phyloP scores from a whole-genome alignment of 1,284 basidiomycete species.

The Naganishia albida region DNA sequence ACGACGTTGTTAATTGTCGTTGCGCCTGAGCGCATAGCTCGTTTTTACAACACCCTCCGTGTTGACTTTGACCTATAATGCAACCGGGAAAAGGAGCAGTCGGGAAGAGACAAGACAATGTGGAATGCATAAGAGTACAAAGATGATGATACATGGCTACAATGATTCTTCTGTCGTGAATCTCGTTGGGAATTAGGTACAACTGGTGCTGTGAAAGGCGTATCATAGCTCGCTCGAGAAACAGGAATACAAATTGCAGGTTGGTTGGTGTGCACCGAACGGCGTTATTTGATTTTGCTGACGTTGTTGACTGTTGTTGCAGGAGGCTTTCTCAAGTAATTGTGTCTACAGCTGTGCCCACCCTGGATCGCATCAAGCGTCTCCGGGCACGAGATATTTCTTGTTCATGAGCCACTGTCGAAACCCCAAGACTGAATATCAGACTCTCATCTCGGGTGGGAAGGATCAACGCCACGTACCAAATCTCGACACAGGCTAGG shows the following conservation, averaged over 20 bases:
- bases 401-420: conserved; percentile 29
- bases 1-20: too few relatives aligned
- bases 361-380: background rate
- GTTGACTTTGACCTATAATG: too few relatives aligned
- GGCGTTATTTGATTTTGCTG: background rate
- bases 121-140: background rate
- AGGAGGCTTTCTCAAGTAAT: too few relatives aligned
- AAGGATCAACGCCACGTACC: conserved; percentile 41
- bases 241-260: too few relatives aligned
- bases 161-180: background rate
- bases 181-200: background rate
- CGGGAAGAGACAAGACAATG: background rate
- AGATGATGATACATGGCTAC: background rate
- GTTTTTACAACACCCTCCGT: too few relatives aligned
- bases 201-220: background rate
- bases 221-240: too few relatives aligned
- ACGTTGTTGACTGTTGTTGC: background rate
- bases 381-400: conserved; percentile 29
- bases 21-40: too few relatives aligned
- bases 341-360: background rate
- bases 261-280: conserved; percentile 4
- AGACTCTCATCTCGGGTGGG: too few relatives aligned
- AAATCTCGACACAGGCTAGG: conserved; percentile 53
- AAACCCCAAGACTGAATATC: too few relatives aligned
- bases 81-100: too few relatives aligned